Evolutionary conservation across 371 early-diverging fungal species (phyloP), one percentile per base, ranked within the genome.

Genomic region (Mortierella polycephala): DNA sequence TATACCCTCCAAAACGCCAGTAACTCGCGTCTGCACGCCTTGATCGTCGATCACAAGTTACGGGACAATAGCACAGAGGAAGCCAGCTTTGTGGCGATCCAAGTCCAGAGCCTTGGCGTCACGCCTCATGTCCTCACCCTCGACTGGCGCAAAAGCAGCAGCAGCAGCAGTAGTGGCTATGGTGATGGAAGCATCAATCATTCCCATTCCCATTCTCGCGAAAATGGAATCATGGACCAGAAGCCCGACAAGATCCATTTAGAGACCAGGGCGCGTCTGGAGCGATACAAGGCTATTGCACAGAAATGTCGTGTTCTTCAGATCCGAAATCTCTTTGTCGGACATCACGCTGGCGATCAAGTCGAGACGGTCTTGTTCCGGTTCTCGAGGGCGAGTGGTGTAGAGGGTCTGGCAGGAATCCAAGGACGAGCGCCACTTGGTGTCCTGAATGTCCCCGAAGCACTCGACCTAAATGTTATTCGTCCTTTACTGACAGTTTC

Each of bases 361-460:
- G 82, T 81, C n/a, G 88, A 87, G 66, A 87, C 88, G n/a, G 83
- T 82, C 49, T 42, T 87, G 42, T 76, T 87, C 20, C 81, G 88
- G 44, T 68, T 87, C 50, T 46, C 83, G 11, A 60, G 85, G 14
- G 79, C 83, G 6, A 87, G 88, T 60, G 88, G 88, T 13, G 59
- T 87, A 6, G 80, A 82, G 60, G 88, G 88, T 6, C 67, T 87
- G n/a, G 69, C 87, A 2, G 85, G 84, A 0, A 87, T 87, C 66
- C 69, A 74, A 40, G 41, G 64, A 16, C 55, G 74, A 6, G 49
- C 83, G 5, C 59, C 71, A 1, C 62, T 84, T 14, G 80, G 82
- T 0, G 64, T 70, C 14, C 8, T 71, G 18, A 58, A 64, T 41
- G 61, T 63, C 4, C 23, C 52, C 5, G 67, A 65, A 21, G 67